Conservation (phyloP, 495 filamentous ascomycete species). For the Hypoxylon fragiforme region DNA sequence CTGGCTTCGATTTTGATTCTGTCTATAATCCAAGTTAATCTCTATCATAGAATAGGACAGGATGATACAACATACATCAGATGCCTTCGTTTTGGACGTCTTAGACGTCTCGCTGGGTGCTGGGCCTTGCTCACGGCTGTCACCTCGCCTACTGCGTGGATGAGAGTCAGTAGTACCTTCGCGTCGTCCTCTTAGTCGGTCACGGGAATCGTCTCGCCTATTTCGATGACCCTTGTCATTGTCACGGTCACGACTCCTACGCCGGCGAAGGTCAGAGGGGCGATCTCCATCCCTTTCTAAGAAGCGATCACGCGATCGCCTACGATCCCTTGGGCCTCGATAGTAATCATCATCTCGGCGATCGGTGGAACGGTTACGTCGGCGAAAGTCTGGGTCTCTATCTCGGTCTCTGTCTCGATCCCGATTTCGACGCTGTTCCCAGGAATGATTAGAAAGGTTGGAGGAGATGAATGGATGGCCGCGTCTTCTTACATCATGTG, state of each 20-base stretch:
- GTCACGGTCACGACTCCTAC: constrained; percentile 64
- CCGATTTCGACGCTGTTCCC: constrained; percentile 55
- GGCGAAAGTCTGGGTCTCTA: constrained; percentile 62
- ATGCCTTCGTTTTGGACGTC: constrained; percentile 44
- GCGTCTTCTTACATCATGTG: constrained; percentile 65
- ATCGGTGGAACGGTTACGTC: constrained; percentile 75
- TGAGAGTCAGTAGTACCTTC: constrained; percentile 78
- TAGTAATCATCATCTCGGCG: constrained; percentile 72
- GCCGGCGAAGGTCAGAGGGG: constrained; percentile 55
- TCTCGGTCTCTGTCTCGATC: constrained; percentile 53
- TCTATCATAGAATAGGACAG: background rate
- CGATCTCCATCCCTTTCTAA: constrained; percentile 62
- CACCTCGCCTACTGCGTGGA: constrained; percentile 68
- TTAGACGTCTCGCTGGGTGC: constrained; percentile 48
- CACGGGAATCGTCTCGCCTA: constrained; percentile 81
- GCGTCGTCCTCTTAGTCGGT: constrained; percentile 67
- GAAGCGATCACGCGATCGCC: constrained; percentile 66
- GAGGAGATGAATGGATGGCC: background rate
- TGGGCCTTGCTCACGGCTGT: constrained; percentile 59
- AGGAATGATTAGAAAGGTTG: constrained; percentile 37
- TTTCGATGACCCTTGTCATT: constrained; percentile 65
- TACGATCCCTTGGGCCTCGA: constrained; percentile 57
- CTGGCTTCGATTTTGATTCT: constrained; percentile 53
- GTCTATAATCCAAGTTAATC: constrained; percentile 45
- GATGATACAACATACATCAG: constrained; percentile 52